Base-by-base conservation (phyloP, 129 eudicot species). In the Gnaphalium uliginosum region DNA sequence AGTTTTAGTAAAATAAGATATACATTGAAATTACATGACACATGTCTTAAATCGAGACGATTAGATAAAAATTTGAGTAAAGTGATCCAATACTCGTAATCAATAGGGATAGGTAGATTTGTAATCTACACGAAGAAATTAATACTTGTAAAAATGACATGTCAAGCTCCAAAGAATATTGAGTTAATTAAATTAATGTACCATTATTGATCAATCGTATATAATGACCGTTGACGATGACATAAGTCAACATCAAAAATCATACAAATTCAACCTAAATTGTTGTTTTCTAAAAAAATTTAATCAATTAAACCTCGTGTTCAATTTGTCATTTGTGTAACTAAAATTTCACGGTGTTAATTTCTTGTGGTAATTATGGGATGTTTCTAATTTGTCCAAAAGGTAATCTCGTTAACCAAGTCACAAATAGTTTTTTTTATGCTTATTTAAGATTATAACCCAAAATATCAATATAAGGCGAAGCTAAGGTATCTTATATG, bases 81-180 rank as follows among this genome's bases (percentile, higher is more conserved):
- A 50, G 29, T 22, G 51, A 66, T 23, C 4, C 37, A 33, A 66
- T 18, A 35, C 25, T 19, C 8, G 69, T 65, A 33, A 37, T 66
- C 54, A 66, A 8, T 66, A n/a, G n/a, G 27, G 30, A 66, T 54
- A 66, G 29, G 26, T 66, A 35, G 30, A 19, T 65, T 5, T n/a
- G 48, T n/a, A 29, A 26, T 64, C 3, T 25, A 24, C 13, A 25
- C 7, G 14, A 25, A 56, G 71, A 26, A 26, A 27, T 26, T 58
- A 14, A n/a, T 29, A 22, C 29, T 60, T 74, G 8, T 18, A 27
- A 29, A 46, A 59, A 57, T 75, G 35, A 64, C 63, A 64, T 75
- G 32, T 27, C 58, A 35, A 11, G 54, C 22, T 68, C 10, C 10
- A 13, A 68, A 43, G 8, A 2, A 6, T 37, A 46, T 46, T 11